Conservation (phyloP, 805 yeast species). For the Candida awuae region DNA sequence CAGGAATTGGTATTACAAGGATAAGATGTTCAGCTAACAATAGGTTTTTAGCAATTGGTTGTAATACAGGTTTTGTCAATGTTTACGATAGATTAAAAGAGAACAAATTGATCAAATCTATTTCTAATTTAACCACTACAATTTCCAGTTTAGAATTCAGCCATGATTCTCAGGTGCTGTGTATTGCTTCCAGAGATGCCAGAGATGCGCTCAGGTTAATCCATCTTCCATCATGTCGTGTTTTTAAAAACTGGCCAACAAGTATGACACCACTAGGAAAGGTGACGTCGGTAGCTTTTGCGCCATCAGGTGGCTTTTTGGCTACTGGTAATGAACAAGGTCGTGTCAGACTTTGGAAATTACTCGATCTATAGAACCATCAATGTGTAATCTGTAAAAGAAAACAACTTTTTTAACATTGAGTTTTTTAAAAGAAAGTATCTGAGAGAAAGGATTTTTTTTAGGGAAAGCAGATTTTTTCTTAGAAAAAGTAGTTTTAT, state of each 20-base stretch:
- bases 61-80: slow-evolving; percentile 81
- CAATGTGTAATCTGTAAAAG: background rate
- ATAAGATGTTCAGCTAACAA: slow-evolving; percentile 47
- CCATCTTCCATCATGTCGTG: slow-evolving; percentile 81
- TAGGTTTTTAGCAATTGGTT: slow-evolving; percentile 85
- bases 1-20: slow-evolving; percentile 77
- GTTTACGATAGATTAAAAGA: slow-evolving; percentile 54
- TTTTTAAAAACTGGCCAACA: slow-evolving; percentile 95
- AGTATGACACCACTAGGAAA: slow-evolving; percentile 94
- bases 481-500: no score
- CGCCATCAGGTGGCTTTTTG: slow-evolving; percentile 74
- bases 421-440: no score
- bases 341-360: slow-evolving; percentile 77
- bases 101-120: slow-evolving; percentile 49
- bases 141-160: slow-evolving; percentile 68
- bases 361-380: slow-evolving; percentile 23
- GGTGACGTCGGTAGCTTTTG: slow-evolving; percentile 72
- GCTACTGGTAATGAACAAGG: slow-evolving; percentile 91
- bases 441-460: background rate
- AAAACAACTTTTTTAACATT: no score
- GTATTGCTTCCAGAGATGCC: slow-evolving; percentile 76
- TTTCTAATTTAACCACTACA: slow-evolving; percentile 77
- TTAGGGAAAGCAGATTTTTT: no score
- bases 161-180: slow-evolving; percentile 81
- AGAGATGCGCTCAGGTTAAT: slow-evolving; percentile 81